Percentiles rank a stretch among this genome's conserved stretches.
phyloP scores from a whole-genome alignment of 768 basidiomycete genomes.

The Kwoniella europaea region DNA sequence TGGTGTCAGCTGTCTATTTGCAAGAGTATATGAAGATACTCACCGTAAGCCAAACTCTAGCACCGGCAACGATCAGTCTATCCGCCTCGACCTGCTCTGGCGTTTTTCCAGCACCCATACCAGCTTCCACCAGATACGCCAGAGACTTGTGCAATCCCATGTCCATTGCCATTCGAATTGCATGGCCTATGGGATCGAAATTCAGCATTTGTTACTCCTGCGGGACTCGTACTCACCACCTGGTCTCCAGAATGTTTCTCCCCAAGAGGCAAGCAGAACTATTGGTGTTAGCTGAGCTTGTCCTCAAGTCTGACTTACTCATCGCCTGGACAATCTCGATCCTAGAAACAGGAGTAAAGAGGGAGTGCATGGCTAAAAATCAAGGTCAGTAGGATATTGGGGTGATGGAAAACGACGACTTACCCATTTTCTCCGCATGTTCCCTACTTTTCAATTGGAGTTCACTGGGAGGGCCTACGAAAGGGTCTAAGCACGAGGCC shows the following conservation, averaged over 20 bases:
- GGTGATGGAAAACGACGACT: conserved; percentile 8
- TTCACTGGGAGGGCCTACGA: conserved; percentile 24
- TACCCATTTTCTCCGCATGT: conserved; percentile 51
- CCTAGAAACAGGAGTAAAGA: conserved; percentile 47
- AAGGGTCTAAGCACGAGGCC: neutral
- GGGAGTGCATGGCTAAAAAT: conserved; percentile 37
- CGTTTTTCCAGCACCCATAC: conserved; percentile 44
- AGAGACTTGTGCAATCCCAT: conserved; percentile 47
- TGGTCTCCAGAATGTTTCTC: conserved; percentile 48
- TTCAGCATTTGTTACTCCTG: neutral
- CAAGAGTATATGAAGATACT: conserved; percentile 9
- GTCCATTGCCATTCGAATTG: conserved; percentile 49
- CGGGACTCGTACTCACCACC: conserved; percentile 30
- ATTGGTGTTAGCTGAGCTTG: neutral
- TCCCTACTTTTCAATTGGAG: conserved; percentile 41
- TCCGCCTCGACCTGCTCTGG: conserved; percentile 37
- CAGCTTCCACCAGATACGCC: conserved; percentile 37
- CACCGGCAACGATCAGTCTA: conserved; percentile 42
- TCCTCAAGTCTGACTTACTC: conserved; percentile 22
- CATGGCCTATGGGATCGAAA: conserved; percentile 32
- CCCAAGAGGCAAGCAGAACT: conserved; percentile 50
- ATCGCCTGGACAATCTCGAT: conserved; percentile 49
- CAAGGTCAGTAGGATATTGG: neutral
- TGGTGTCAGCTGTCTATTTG: neutral
- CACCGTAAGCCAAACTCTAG: conserved; percentile 47